Evolutionary conservation across 2,329 filamentous ascomycete species (phyloP), one percentile per base, ranked within the genome.

Genomic region (Paramyrothecium sp.): DNA sequence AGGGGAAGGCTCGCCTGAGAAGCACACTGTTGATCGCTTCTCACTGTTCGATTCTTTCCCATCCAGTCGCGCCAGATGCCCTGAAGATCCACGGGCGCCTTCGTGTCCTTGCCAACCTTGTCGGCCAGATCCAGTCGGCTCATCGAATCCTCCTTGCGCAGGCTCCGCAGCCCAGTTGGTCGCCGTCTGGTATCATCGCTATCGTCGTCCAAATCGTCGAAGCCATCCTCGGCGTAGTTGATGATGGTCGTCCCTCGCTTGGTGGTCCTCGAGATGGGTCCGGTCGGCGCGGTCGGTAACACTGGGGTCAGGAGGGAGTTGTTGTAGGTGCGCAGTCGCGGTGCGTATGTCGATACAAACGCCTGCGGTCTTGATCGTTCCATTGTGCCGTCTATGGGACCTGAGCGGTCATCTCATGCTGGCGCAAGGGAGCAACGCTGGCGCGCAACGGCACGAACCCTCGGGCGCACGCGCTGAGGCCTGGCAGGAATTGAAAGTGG

Each of bases 11-110:
- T 87, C 38, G 91, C 88, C 66, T 89, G 86, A 3, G 84, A 83
- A 54, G 82, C 81, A 65, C 81, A 84, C 60, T 87, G 84, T 62
- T 85, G 74, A 59, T 88, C 86, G 46, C 81, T 82, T 53, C 80
- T 76, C n/a, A 78, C 71, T 16, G 75, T 71, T 50, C 79, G 80
- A 60, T 84, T 78, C 75, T 94, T 92, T 59, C 90, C 86, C 86
- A 97, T 96, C 93, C 94, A 98, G 65, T 97, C 93, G 69, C 94
- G 85, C 87, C 92, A 97, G 67, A 97, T 90, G 58, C 91, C 91
- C 73, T 97, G 93, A 19, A 96, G 81, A 21, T 94, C 85, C 17
- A 97, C 89, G 1, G 94, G 94, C 64, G 81, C 80, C 62, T 78
- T 79, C 26, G 92, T 86, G 69, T 97, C 92, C 75, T 95, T 96